Evolutionary conservation across 139 green algal species (phyloP).

Genomic region (Ettlia oleoabundans): DNA sequence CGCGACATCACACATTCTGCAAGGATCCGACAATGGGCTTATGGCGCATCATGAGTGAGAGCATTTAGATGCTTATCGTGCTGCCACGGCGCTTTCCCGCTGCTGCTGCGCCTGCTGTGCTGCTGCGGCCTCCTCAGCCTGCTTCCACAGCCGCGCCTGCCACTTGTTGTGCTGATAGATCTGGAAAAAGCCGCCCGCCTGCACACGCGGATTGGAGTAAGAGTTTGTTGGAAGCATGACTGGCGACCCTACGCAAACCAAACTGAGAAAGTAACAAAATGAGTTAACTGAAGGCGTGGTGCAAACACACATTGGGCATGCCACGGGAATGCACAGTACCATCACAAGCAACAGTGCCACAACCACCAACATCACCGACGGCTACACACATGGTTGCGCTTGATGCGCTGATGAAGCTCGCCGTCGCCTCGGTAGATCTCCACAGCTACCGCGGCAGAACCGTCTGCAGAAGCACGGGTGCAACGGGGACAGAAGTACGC

Average conservation of each 20-base stretch:
- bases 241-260: no score
- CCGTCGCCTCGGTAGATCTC: slow-evolving; percentile 35
- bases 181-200: slow-evolving; percentile 60
- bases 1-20: no score
- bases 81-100: neutral
- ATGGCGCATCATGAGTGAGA: neutral
- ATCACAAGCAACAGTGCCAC: neutral
- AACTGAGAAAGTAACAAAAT: no score
- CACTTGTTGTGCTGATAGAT: slow-evolving; percentile 79
- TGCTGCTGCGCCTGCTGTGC: slow-evolving; percentile 11
- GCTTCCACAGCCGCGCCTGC: slow-evolving; percentile 46
- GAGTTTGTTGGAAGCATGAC: no score
- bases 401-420: slow-evolving; percentile 24
- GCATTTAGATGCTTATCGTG: no score
- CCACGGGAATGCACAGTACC: neutral
- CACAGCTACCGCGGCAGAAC: slow-evolving; percentile 53
- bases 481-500: neutral
- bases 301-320: neutral
- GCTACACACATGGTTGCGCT: slow-evolving; percentile 51
- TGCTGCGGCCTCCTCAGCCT: slow-evolving; percentile 41
- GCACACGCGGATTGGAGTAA: no score
- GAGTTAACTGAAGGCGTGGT: no score
- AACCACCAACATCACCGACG: no score
- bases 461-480: slow-evolving; percentile 30
- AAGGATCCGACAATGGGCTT: no score